These are phyloP conservation scores for Talaromyces verruculosus DNA, from an alignment of 2,329 filamentous ascomycete species.

Conservation along the genomic window DNA sequence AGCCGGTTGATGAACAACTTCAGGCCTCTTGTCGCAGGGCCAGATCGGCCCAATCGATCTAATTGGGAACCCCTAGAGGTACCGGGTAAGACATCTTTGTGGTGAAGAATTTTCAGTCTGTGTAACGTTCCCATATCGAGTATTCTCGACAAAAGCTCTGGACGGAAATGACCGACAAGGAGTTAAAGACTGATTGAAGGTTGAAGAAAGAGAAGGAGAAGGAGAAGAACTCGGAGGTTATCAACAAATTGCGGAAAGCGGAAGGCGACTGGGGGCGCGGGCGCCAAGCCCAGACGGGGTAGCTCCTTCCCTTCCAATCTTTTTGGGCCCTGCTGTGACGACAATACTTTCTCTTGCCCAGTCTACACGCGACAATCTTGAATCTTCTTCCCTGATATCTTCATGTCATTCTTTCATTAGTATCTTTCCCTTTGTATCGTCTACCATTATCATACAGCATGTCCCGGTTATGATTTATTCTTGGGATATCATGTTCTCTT, in stretches of 20 bases:
- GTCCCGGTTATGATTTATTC: background rate
- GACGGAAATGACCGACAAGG: background rate
- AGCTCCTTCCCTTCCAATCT: background rate
- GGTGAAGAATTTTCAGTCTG: background rate
- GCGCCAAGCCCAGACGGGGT: slow-evolving; percentile 1
- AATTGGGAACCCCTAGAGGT: background rate
- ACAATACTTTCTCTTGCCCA: background rate
- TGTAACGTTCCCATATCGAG: background rate
- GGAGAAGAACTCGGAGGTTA: background rate
- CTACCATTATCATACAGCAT: background rate
- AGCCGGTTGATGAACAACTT: background rate
- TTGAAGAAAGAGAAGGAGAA: background rate
- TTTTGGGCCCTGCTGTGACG: background rate
- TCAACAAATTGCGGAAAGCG: background rate
- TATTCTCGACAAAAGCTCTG: background rate
- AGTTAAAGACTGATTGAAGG: background rate
- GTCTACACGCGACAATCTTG: background rate
- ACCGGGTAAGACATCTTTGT: background rate
- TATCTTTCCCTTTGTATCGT: background rate
- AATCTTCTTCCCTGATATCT: background rate
- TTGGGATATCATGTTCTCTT: background rate
- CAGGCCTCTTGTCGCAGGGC: background rate
- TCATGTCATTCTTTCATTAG: background rate
- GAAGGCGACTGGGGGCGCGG: background rate
- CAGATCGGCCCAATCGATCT: background rate